phyloP scores from a whole-genome alignment of 2,329 filamentous ascomycete species.

The Colletotrichum tamarilloi region DNA sequence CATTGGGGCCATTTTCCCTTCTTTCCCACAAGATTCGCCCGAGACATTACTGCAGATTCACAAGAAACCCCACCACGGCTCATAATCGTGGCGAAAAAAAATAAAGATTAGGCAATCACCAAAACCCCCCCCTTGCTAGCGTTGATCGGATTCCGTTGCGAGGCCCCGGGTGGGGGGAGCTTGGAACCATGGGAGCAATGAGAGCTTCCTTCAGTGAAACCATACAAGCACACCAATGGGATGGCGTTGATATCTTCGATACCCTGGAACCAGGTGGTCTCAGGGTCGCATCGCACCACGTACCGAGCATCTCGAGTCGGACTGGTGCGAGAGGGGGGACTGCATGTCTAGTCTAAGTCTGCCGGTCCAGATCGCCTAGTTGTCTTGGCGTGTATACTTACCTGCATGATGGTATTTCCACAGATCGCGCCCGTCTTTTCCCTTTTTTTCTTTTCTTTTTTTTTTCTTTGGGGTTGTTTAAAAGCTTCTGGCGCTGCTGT shows the following conservation, averaged over 20 bases:
- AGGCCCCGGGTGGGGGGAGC: neutral
- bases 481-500: neutral
- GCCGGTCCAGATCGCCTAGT: slow-evolving; percentile 9
- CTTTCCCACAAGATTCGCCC: neutral
- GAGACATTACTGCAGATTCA: neutral
- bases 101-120: no score
- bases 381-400: slow-evolving; percentile 8
- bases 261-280: neutral
- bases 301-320: slow-evolving; percentile 28
- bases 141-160: neutral
- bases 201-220: neutral
- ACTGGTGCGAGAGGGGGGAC: slow-evolving; percentile 21
- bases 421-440: neutral
- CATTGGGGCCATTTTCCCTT: neutral
- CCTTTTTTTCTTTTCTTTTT: neutral
- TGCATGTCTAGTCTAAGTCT: slow-evolving; percentile 12
- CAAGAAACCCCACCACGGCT: neutral
- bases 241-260: neutral
- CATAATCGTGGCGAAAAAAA: slow-evolving; percentile 12
- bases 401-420: neutral
- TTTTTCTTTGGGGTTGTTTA: neutral
- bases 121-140: slow-evolving; percentile 15
- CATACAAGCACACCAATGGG: slow-evolving; percentile 15
- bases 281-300: slow-evolving; percentile 25
- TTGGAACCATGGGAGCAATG: no score